A percentile compares a stretch with the other conserved stretches of the same genome.
phyloP scores from a whole-genome alignment of 1,284 basidiomycete species.

The Dichomitus squalens region DNA sequence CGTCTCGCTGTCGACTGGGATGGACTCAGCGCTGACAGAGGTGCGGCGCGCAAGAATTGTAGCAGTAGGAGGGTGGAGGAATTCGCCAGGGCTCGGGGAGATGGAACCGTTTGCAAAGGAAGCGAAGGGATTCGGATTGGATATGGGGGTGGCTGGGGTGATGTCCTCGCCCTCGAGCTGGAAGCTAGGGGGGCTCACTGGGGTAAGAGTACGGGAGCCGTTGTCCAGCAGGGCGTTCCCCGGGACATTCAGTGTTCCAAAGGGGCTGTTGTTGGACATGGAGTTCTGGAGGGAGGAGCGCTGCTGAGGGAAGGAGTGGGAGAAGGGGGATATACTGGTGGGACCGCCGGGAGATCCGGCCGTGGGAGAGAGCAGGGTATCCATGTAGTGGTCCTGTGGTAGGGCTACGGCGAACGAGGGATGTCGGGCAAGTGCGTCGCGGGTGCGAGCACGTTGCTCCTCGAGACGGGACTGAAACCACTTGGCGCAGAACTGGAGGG shows the following conservation, averaged over 20 bases:
- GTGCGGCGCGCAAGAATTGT: slow-evolving; percentile 89
- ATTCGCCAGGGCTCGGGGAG: slow-evolving; percentile 53
- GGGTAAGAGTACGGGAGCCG: slow-evolving; percentile 27
- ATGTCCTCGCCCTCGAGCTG: slow-evolving; percentile 59
- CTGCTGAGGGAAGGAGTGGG: slow-evolving; percentile 45
- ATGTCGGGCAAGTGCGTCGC: slow-evolving; percentile 62
- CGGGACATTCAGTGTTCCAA: slow-evolving; percentile 75
- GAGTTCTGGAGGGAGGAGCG: slow-evolving; percentile 50
- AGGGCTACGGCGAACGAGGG: slow-evolving; percentile 50
- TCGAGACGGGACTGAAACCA: slow-evolving; percentile 93
- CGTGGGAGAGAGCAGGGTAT: slow-evolving; percentile 47
- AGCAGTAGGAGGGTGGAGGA: slow-evolving; percentile 66
- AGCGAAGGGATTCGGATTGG: slow-evolving; percentile 47
- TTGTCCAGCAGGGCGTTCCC: slow-evolving; percentile 68
- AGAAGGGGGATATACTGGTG: slow-evolving; percentile 46
- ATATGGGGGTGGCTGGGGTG: slow-evolving; percentile 65
- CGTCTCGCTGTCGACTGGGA: slow-evolving; percentile 75
- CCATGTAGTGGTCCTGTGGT: slow-evolving; percentile 61
- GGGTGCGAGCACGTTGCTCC: slow-evolving; percentile 74
- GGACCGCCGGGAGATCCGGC: slow-evolving; percentile 33
- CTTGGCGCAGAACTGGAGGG: slow-evolving; percentile 92
- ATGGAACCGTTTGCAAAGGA: slow-evolving; percentile 40
- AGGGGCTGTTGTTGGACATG: slow-evolving; percentile 60
- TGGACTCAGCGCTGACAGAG: slow-evolving; percentile 97
- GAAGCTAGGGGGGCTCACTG: slow-evolving; percentile 51